A percentile compares a stretch with the other conserved stretches of the same genome.
Evolutionary conservation across 2,329 filamentous ascomycete genomes (phyloP).

Genomic region (Tolypocladium sp.): DNA sequence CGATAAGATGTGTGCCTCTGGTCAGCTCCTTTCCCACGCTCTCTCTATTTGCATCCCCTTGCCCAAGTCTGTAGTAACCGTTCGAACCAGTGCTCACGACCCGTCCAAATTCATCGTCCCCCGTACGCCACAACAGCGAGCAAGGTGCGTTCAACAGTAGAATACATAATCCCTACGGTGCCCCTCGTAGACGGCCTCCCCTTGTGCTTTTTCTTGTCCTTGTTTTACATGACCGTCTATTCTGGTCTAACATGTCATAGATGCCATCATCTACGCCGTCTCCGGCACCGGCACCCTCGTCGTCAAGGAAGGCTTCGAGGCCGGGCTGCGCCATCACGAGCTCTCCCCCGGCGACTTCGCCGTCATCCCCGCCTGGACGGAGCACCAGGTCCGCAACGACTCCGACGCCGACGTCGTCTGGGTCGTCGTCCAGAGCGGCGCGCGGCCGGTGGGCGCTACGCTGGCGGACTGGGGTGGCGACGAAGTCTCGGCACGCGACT

Average conservation of each 20-base stretch:
- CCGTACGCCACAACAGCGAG: slow-evolving; percentile 60
- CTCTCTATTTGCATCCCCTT: not conserved
- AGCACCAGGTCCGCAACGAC: slow-evolving; percentile 63
- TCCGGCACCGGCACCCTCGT: slow-evolving; percentile 53
- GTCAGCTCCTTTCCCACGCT: slow-evolving; percentile 28
- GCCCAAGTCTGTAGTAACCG: slow-evolving; percentile 12
- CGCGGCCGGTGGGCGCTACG: slow-evolving; percentile 52
- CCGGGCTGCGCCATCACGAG: slow-evolving; percentile 41
- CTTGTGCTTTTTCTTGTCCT: not conserved
- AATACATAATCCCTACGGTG: not conserved
- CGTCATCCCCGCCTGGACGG: slow-evolving; percentile 58
- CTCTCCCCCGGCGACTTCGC: slow-evolving; percentile 59
- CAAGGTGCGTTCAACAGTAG: slow-evolving; percentile 38
- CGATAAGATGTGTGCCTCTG: slow-evolving; percentile 57
- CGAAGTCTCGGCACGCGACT: slow-evolving; percentile 18
- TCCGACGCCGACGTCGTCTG: slow-evolving; percentile 51
- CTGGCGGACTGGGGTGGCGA: slow-evolving; percentile 52
- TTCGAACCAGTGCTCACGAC: slow-evolving; percentile 47
- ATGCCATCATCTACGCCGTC: slow-evolving; percentile 59
- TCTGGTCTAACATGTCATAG: slow-evolving; percentile 21
- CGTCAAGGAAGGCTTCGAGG: slow-evolving; percentile 44
- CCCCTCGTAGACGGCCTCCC: not conserved
- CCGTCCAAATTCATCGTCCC: slow-evolving; percentile 50
- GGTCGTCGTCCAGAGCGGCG: slow-evolving; percentile 55
- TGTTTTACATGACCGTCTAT: not conserved